Evolutionary conservation across 2,329 filamentous ascomycete species (phyloP), one percentile per base, ranked within the genome.

Genomic region (Thielaviopsis ethacetica): DNA sequence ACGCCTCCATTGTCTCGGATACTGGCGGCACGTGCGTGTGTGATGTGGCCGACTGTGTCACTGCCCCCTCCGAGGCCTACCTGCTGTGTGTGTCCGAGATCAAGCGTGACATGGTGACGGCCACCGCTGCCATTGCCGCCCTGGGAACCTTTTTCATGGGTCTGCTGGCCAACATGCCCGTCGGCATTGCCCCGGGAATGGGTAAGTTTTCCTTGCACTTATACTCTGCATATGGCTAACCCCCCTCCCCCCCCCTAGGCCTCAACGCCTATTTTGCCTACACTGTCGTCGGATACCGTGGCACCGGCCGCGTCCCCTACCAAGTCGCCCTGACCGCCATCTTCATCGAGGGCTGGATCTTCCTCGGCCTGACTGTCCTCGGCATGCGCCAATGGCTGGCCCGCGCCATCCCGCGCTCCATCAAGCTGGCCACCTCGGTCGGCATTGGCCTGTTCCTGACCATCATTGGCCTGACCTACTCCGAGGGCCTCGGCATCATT

Each of bases 351-450:
- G 89, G 89, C 44, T 87, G 86, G 69, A 83, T 94, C 62, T 95
- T 95, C 71, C 81, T 94, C 56, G 86, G 74, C 1, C 77, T 95
- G 49, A 89, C 89, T 1, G 68, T 94, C 41, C 76, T 91, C 57
- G 89, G 89, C 44, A 78, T 95, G 73, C 84, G 89, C 15, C 89
- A 94, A 69, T 94, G 88, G 88, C 80, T 95, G 26, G 89, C 89
- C 19, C 82, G 88, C 64, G 84, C 86, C 51, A 89, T 94, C 63
- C 89, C 89, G 1, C 79, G 81, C 49, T 89, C 85, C 59, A 91
- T 95, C 72, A 95, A 94, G 71, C 81, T 93, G 59, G 88, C 88
- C 15, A 91, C 86, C 17, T 86, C 87, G 63, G 87, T 88, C 57
- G 89, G 89, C 61, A 94, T 94, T 63, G 89, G 89, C 22, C 75